Percentiles rank a stretch among this genome's conserved stretches.
phyloP scores from a whole-genome alignment of 1,284 basidiomycete genomes.

The Trichosporon coremiiforme region DNA sequence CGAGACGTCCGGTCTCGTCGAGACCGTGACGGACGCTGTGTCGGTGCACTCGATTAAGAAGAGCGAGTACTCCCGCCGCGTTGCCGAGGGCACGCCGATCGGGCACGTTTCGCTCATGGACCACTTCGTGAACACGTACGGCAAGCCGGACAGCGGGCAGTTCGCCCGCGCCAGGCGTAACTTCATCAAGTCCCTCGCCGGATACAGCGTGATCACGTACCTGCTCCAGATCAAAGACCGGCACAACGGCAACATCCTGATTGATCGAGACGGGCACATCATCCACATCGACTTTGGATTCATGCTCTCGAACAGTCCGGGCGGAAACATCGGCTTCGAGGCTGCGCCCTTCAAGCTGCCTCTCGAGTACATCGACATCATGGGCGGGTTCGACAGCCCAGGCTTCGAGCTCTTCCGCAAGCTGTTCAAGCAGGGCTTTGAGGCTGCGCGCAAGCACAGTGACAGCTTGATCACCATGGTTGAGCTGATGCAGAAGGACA shows the following conservation, averaged over 20 bases:
- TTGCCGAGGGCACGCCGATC: slow-evolving; percentile 71
- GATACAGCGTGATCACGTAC: slow-evolving; percentile 92
- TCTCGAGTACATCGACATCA: slow-evolving; percentile 90
- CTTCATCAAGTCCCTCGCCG: slow-evolving; percentile 92
- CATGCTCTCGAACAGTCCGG: slow-evolving; percentile 92
- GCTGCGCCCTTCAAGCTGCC: slow-evolving; percentile 98
- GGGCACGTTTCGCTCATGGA: slow-evolving; percentile 85
- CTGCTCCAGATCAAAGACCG: slow-evolving; percentile 98
- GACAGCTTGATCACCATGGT: slow-evolving; percentile 95
- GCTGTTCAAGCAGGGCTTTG: slow-evolving; percentile 90
- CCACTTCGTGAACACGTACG: slow-evolving; percentile 86
- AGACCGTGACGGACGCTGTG: slow-evolving; percentile 94
- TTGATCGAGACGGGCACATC: slow-evolving; percentile 88
- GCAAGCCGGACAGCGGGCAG: slow-evolving; percentile 80
- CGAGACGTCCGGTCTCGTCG: slow-evolving; percentile 86
- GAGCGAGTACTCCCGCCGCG: slow-evolving; percentile 86
- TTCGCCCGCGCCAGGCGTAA: slow-evolving; percentile 83
- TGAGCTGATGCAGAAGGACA: slow-evolving; percentile 97
- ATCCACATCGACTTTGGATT: slow-evolving; percentile 95
- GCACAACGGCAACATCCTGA: slow-evolving; percentile 97
- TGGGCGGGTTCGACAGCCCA: slow-evolving; percentile 80
- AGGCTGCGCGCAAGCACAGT: slow-evolving; percentile 91
- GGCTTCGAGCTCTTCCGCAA: slow-evolving; percentile 82
- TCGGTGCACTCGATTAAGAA: slow-evolving; percentile 99
- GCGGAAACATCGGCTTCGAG: slow-evolving; percentile 95